A percentile compares a stretch with the other conserved stretches of the same genome.
Evolutionary conservation across 805 yeast genomes (phyloP).

Genomic region (Yamadazyma olivae): DNA sequence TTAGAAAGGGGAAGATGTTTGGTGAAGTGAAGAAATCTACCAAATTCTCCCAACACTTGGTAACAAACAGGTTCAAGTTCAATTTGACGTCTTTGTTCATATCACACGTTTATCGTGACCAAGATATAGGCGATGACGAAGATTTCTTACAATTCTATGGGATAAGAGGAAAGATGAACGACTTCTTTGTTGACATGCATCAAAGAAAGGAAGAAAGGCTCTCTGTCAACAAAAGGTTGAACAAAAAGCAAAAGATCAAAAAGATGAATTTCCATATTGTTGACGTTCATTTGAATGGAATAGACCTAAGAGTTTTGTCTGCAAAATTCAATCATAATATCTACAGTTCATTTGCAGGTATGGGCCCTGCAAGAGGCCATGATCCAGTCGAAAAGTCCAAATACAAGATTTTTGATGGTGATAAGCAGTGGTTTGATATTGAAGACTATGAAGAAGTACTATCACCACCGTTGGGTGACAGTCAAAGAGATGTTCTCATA

Average conservation of each 20-base stretch:
- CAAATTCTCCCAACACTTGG: conserved; percentile 73
- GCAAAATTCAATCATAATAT: conserved; percentile 41
- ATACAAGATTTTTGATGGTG: conserved; percentile 46
- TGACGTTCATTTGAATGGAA: conserved; percentile 50
- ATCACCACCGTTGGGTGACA: conserved; percentile 32
- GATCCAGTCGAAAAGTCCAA: conserved; percentile 1
- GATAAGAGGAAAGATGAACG: conserved; percentile 44
- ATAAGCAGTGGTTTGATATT: conserved; percentile 58
- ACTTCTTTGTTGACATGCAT: conserved; percentile 38
- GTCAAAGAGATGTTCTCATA: conserved; percentile 44
- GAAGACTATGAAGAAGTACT: conserved; percentile 61
- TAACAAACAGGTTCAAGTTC: conserved; percentile 77
- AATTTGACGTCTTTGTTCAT: conserved; percentile 69
- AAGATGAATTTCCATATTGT: conserved; percentile 65
- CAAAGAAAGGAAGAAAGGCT: conserved; percentile 37
- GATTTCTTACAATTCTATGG: conserved; percentile 63
- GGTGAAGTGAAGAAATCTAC: conserved; percentile 50
- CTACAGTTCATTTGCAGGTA: conserved; percentile 12
- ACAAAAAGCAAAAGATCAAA: conserved; percentile 45
- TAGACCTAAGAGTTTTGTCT: conserved; percentile 59
- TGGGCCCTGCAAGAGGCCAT: neutral
- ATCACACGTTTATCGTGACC: conserved; percentile 65
- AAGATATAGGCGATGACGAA: conserved; percentile 33
- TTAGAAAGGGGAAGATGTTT: conserved; percentile 72
- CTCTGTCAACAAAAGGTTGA: conserved; percentile 41